phyloP scores from a whole-genome alignment of 345 rosid genomes.

The Sonneratia caseolaris region DNA sequence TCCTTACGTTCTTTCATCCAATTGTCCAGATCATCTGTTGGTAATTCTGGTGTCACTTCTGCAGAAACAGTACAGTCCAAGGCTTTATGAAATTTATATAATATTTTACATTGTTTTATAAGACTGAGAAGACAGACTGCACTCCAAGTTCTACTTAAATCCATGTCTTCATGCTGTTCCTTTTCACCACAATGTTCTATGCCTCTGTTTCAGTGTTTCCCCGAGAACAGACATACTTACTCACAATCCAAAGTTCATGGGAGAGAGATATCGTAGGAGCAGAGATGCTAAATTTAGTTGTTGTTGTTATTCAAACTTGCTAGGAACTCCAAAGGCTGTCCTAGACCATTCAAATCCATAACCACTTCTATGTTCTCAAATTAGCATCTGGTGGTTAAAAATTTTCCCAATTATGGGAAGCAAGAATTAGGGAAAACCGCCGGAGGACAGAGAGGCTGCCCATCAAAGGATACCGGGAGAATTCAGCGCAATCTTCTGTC shows the following conservation, averaged over 20 bases:
- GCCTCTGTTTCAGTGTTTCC: not conserved
- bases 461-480: too few relatives aligned
- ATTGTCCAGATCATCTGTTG: too few relatives aligned
- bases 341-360: too few relatives aligned
- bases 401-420: slow-evolving; percentile 17
- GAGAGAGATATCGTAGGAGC: not conserved
- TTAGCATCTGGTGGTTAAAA: not conserved
- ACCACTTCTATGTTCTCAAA: not conserved
- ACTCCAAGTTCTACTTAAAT: too few relatives aligned
- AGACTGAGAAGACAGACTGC: too few relatives aligned
- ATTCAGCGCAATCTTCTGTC: not conserved
- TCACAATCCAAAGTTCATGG: not conserved
- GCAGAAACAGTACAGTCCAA: not conserved
- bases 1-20: not conserved
- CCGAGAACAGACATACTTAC: not conserved
- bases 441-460: not conserved
- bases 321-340: too few relatives aligned
- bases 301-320: not conserved
- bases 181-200: too few relatives aligned
- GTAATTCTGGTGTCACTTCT: not conserved
- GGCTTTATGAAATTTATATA: too few relatives aligned
- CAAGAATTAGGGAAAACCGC: slow-evolving; percentile 4
- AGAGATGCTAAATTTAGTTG: not conserved
- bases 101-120: too few relatives aligned
- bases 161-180: too few relatives aligned